These are phyloP conservation scores for Castanea crenata DNA, from an alignment of 306 rosid species.

Conservation along the genomic window DNA sequence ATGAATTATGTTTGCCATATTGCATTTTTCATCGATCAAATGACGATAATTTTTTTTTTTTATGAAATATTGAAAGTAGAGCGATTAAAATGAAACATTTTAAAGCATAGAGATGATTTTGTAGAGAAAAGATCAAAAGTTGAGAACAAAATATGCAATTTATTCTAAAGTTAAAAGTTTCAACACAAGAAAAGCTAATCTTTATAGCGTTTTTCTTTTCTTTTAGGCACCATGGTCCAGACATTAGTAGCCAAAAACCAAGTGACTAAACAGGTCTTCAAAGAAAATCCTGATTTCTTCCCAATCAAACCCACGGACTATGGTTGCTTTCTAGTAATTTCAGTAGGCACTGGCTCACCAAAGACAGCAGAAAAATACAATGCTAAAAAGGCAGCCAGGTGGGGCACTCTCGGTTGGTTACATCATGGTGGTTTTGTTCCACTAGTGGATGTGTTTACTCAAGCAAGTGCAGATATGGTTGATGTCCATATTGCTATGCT, in stretches of 20 bases:
- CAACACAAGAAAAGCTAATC: background rate
- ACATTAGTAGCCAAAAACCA: slow-evolving; percentile 36
- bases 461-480: slow-evolving; percentile 32
- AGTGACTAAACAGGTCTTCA: slow-evolving; percentile 30
- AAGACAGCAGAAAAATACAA: slow-evolving; percentile 23
- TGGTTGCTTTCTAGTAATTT: slow-evolving; percentile 28
- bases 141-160: too few species aligned
- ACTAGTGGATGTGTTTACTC: slow-evolving; percentile 23
- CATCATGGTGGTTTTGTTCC: slow-evolving; percentile 18
- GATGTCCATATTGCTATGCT: slow-evolving; percentile 23
- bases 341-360: slow-evolving; percentile 42
- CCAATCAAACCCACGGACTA: slow-evolving; percentile 33
- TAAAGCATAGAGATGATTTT: too few species aligned
- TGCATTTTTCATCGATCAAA: too few species aligned
- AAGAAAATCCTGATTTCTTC: slow-evolving; percentile 31
- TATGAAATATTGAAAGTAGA: too few species aligned
- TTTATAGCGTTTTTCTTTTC: background rate
- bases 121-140: too few species aligned
- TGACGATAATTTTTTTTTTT: too few species aligned
- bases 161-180: background rate
- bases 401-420: slow-evolving; percentile 39
- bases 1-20: too few species aligned
- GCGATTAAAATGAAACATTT: too few species aligned
- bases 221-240: slow-evolving; percentile 2
- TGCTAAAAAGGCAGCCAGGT: slow-evolving; percentile 26